Conservation (phyloP, 495 filamentous ascomycete genomes). For the Penicillium samsonianum region DNA sequence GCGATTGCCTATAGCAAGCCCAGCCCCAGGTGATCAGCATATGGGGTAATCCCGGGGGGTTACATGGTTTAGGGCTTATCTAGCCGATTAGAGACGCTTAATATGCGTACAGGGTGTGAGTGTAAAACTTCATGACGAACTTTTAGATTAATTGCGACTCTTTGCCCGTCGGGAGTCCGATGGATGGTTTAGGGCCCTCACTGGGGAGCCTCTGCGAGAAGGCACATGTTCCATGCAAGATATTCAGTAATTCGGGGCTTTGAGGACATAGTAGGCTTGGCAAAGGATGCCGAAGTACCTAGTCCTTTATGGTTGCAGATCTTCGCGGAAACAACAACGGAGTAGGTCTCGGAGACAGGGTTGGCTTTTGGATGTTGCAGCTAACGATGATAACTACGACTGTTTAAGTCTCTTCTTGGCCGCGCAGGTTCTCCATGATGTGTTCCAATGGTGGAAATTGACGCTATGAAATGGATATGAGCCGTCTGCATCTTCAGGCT, state of each 20-base stretch:
- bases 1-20: slow-evolving; percentile 14
- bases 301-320: background rate
- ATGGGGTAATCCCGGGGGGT: slow-evolving; percentile 1
- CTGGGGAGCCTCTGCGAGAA: slow-evolving; percentile 1
- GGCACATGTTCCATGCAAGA: slow-evolving; percentile 5
- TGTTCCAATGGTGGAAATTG: background rate
- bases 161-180: slow-evolving; percentile 20
- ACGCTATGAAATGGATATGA: background rate
- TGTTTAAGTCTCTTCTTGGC: background rate
- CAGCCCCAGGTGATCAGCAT: background rate
- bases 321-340: background rate
- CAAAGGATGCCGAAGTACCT: slow-evolving; percentile 5
- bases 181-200: slow-evolving; percentile 4
- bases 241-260: slow-evolving; percentile 5
- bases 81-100: slow-evolving; percentile 9
- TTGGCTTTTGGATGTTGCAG: slow-evolving; percentile 1
- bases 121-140: slow-evolving; percentile 3
- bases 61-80: slow-evolving; percentile 3
- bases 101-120: slow-evolving; percentile 5
- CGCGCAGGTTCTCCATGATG: background rate
- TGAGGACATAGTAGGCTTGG: background rate
- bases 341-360: background rate
- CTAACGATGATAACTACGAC: background rate
- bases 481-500: background rate
- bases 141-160: slow-evolving; percentile 14